These are phyloP conservation scores for Plectosphaerella plurivora DNA, from an alignment of 2,329 filamentous ascomycete genomes.

Conservation along the genomic window DNA sequence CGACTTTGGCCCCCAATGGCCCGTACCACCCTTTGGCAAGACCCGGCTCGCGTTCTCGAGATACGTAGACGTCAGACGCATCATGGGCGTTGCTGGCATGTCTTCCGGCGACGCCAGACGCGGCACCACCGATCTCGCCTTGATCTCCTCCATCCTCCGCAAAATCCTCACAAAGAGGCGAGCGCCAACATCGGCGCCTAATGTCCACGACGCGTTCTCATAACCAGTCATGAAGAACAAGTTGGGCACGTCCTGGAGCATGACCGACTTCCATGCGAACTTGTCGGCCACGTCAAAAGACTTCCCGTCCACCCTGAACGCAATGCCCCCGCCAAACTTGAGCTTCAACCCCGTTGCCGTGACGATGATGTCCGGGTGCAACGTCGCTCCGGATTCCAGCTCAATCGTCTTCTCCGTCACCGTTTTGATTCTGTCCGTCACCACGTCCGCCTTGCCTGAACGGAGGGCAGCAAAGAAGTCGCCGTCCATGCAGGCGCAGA, in stretches of 20 bases:
- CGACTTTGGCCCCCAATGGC: slow-evolving; percentile 14
- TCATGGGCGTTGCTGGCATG: slow-evolving; percentile 31
- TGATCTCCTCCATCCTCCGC: slow-evolving; percentile 40
- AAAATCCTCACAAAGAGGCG: slow-evolving; percentile 45
- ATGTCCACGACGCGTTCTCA: slow-evolving; percentile 56
- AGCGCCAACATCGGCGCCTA: slow-evolving; percentile 52
- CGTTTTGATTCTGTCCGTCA: slow-evolving; percentile 40
- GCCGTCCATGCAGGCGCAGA: slow-evolving; percentile 51
- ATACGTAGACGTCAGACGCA: slow-evolving; percentile 47
- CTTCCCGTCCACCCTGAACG: slow-evolving; percentile 45
- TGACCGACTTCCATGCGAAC: slow-evolving; percentile 54
- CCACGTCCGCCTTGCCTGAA: slow-evolving; percentile 31
- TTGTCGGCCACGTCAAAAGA: slow-evolving; percentile 35
- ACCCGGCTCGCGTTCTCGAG: slow-evolving; percentile 32
- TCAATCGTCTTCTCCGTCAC: slow-evolving; percentile 38
- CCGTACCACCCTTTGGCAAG: slow-evolving; percentile 42
- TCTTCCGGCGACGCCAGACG: slow-evolving; percentile 27
- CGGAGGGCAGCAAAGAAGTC: slow-evolving; percentile 40
- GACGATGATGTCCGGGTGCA: slow-evolving; percentile 58
- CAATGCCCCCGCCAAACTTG: slow-evolving; percentile 47
- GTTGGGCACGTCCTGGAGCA: slow-evolving; percentile 62
- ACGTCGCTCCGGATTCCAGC: slow-evolving; percentile 33
- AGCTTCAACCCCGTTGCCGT: slow-evolving; percentile 61
- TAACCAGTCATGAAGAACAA: slow-evolving; percentile 56
- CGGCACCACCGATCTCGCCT: slow-evolving; percentile 38